Evolutionary conservation across 768 basidiomycete species (phyloP).

Genomic region (Pleurotus djamor): DNA sequence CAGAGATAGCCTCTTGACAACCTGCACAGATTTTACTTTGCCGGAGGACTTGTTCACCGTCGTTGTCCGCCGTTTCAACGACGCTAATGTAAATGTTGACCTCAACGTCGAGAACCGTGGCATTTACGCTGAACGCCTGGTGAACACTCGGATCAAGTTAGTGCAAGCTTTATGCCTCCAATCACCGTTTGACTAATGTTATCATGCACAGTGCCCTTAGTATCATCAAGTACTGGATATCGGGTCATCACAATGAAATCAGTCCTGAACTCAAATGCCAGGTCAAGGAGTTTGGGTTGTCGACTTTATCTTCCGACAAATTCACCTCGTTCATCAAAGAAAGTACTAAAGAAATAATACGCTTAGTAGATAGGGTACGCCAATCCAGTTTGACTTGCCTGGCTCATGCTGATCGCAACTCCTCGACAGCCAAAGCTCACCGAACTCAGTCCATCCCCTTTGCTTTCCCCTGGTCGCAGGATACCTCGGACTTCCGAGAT

Average conservation of each 20-base stretch:
- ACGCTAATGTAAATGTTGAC: slow-evolving; percentile 20
- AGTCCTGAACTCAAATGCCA: slow-evolving; percentile 26
- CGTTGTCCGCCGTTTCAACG: slow-evolving; percentile 35
- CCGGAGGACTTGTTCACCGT: slow-evolving; percentile 35
- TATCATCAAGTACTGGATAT: slow-evolving; percentile 34
- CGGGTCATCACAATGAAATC: slow-evolving; percentile 23
- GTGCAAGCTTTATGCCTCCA: slow-evolving; percentile 8
- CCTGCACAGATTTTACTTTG: slow-evolving; percentile 40
- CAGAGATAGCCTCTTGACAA: slow-evolving; percentile 37
- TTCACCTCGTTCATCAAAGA: slow-evolving; percentile 23
- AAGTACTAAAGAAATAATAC: slow-evolving; percentile 26
- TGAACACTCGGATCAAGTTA: slow-evolving; percentile 33
- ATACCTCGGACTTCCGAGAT: slow-evolving; percentile 28
- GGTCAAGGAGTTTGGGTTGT: slow-evolving; percentile 31
- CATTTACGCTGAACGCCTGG: slow-evolving; percentile 5
- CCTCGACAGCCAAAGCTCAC: not conserved
- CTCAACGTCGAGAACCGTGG: slow-evolving; percentile 21
- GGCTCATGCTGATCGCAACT: not conserved
- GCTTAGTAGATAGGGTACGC: slow-evolving; percentile 26
- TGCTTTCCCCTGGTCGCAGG: slow-evolving; percentile 20
- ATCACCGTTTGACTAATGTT: not conserved
- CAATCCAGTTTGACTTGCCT: not conserved
- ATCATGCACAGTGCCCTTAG: slow-evolving; percentile 26
- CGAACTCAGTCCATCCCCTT: not conserved
- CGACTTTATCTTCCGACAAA: slow-evolving; percentile 20